Percentiles rank a stretch among this genome's conserved stretches.
Conservation (phyloP, 106 monocot genomes). For the Dactylorhiza incarnata region DNA sequence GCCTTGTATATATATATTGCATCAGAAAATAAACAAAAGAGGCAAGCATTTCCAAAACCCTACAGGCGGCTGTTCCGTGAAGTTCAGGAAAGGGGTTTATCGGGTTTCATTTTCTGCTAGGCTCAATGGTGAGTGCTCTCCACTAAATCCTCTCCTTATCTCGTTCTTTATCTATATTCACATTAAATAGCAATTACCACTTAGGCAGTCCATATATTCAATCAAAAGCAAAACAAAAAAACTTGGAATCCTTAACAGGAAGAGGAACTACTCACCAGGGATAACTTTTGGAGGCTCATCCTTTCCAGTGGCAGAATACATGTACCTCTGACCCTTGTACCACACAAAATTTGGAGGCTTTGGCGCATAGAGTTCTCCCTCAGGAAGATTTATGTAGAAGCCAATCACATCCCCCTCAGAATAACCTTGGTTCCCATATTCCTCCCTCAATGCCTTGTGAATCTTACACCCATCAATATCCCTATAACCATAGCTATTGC, state of each 20-base stretch:
- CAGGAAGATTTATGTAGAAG: conserved; percentile 76
- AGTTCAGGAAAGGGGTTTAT: too few species aligned
- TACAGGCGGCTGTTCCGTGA: too few species aligned
- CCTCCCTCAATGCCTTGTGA: conserved; percentile 77
- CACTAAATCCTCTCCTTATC: too few species aligned
- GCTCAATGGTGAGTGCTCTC: too few species aligned
- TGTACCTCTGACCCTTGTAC: conserved; percentile 77
- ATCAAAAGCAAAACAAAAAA: conserved; percentile 4
- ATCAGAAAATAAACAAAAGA: too few species aligned
- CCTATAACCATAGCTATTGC: conserved; percentile 73
- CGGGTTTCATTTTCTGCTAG: too few species aligned
- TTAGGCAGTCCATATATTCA: background rate
- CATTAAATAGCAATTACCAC: background rate
- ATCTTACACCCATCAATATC: conserved; percentile 88
- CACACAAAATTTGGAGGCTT: conserved; percentile 59
- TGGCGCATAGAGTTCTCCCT: conserved; percentile 59
- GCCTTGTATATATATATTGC: too few species aligned
- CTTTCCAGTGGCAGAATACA: conserved; percentile 58
- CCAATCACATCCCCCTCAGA: conserved; percentile 88
- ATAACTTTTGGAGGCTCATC: conserved; percentile 71
- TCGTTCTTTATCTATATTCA: too few species aligned
- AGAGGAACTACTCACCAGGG: conserved; percentile 50
- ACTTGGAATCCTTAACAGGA: background rate
- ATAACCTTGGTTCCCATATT: conserved; percentile 74
- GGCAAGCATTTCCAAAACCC: too few species aligned